Percentiles rank a stretch among this genome's conserved stretches.
These are phyloP conservation scores for Candida sakaeoensis DNA, from an alignment of 805 yeast species.

Conservation along the genomic window DNA sequence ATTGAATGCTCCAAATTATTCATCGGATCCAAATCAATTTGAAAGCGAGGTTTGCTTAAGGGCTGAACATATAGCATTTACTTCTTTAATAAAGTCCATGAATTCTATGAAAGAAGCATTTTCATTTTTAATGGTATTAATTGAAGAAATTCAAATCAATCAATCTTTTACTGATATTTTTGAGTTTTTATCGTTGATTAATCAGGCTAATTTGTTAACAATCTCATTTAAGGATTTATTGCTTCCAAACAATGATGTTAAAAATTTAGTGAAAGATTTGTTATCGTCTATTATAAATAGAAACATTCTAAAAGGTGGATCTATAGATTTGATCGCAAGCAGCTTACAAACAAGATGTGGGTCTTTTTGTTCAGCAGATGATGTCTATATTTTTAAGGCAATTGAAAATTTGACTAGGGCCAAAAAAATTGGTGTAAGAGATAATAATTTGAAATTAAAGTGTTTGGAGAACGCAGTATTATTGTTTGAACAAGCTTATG, in stretches of 20 bases:
- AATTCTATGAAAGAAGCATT: slow-evolving; percentile 83
- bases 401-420: slow-evolving; percentile 89
- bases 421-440: slow-evolving; percentile 65
- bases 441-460: slow-evolving; percentile 61
- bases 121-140: slow-evolving; percentile 77
- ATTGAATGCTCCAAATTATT: slow-evolving; percentile 52
- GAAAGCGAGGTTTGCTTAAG: slow-evolving; percentile 70
- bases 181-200: slow-evolving; percentile 61
- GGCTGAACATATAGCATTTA: slow-evolving; percentile 88
- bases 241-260: slow-evolving; percentile 60
- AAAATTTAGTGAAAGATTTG: slow-evolving; percentile 75
- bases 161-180: slow-evolving; percentile 59
- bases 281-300: slow-evolving; percentile 85
- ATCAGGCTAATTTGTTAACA: slow-evolving; percentile 62
- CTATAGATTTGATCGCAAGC: slow-evolving; percentile 85
- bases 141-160: slow-evolving; percentile 60
- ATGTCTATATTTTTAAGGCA: slow-evolving; percentile 90
- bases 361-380: slow-evolving; percentile 89
- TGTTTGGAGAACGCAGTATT: slow-evolving; percentile 72
- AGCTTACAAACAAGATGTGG: slow-evolving; percentile 91
- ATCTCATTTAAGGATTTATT: slow-evolving; percentile 74
- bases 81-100: slow-evolving; percentile 69
- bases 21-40: slow-evolving; percentile 44
- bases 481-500: slow-evolving; percentile 75
- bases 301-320: slow-evolving; percentile 85